Conservation (phyloP, 495 filamentous ascomycete species). For the Xylaria sp. region DNA sequence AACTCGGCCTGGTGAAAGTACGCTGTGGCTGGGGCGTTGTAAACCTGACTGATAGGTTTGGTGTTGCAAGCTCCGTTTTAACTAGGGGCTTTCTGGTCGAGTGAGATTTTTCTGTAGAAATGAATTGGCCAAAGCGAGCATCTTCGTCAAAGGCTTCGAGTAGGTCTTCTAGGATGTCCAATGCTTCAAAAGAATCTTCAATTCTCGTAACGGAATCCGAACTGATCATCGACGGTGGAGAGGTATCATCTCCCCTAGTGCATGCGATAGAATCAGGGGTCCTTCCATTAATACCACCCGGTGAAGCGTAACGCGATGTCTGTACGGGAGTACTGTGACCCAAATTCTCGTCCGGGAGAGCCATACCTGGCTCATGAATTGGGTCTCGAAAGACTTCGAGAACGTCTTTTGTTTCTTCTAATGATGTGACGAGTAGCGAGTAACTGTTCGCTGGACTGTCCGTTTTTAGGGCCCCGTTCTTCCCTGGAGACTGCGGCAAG, state of each 20-base stretch:
- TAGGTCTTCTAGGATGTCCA: constrained; percentile 73
- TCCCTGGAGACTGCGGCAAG: constrained; percentile 35
- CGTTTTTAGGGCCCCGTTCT: constrained; percentile 20
- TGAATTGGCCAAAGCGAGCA: constrained; percentile 44
- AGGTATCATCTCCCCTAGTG: constrained; percentile 28
- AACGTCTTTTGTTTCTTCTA: constrained; percentile 25
- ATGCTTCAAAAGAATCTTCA: constrained; percentile 71
- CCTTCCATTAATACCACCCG: constrained; percentile 14
- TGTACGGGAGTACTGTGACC: constrained; percentile 11
- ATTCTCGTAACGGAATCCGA: constrained; percentile 59
- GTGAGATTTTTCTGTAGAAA: constrained; percentile 44
- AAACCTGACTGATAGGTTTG: constrained; percentile 27
- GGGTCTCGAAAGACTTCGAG: constrained; percentile 17
- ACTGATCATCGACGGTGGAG: constrained; percentile 14
- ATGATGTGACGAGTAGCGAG: constrained; percentile 32
- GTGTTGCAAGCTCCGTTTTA: constrained; percentile 27
- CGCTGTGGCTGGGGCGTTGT: constrained; percentile 38
- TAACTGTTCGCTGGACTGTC: constrained; percentile 23
- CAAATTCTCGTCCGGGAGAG: background rate
- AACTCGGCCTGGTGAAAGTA: constrained; percentile 26
- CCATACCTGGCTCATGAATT: constrained; percentile 13
- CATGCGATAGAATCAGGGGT: constrained; percentile 27
- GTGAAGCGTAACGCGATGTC: background rate
- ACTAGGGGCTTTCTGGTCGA: constrained; percentile 31
- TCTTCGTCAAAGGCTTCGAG: constrained; percentile 61